Evolutionary conservation across 2,329 filamentous ascomycete species (phyloP), one percentile per base, ranked within the genome.

Genomic region (Tricladium varicosporioides): DNA sequence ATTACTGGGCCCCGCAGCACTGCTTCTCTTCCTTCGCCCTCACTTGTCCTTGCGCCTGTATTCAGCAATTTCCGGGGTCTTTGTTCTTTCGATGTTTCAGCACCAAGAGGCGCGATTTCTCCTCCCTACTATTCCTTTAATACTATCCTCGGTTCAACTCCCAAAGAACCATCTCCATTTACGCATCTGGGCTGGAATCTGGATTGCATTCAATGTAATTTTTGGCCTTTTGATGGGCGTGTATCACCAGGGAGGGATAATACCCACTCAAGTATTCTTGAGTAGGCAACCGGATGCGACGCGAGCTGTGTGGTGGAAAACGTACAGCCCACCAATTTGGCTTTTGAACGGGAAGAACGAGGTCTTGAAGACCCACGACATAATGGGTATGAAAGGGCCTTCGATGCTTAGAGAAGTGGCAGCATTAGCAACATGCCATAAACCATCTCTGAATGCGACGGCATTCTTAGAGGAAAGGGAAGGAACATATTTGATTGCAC

Each of bases 31-130:
- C 65, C 75, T 76, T 2, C 75, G 76, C 49, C 81, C 84, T 47
- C 79, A 83, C 50, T 72, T 80, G 10, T 86, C 82, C 22, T 74
- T 86, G 8, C 79, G 86, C 19, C 78, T 92, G 10, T 86, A 84
- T 69, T 91, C 88, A n/a, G 89, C 88, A 4, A 76, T 92, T 42
- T 88, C 86, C 5, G 89, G 88, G 16, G 78, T 89, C 16, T 76
- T 83, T 11, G 80, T 90, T 15, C 78, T 93, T 45, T 92, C 89
- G 11, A 73, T 86, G 44, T 90, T 92, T 64, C 85, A 86, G 64
- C 89, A 93, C 67, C 89, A 93, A 70, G 89, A 93, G 72, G 87
- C 89, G 2, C 84, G 89, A 18, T 93, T 93, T 68, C 73, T 93
- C 2, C 76, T 92, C 4, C 89, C 89, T 1, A 85, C 88, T 0